phyloP scores from a whole-genome alignment of 2,329 filamentous ascomycete genomes.

The Botrytis tulipae region DNA sequence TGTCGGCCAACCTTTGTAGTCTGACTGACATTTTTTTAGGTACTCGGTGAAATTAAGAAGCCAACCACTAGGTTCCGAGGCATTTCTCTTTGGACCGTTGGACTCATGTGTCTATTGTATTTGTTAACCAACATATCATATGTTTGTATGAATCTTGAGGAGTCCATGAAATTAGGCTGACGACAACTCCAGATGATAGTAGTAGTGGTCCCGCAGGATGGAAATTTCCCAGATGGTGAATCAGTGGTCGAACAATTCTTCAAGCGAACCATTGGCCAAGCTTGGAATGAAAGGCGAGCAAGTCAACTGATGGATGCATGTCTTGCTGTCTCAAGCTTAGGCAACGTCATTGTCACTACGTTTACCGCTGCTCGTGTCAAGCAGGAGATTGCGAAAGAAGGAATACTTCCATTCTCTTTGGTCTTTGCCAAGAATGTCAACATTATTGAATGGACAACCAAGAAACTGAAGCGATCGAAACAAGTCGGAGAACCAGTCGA shows the following conservation, averaged over 20 bases:
- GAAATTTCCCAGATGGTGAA: background rate
- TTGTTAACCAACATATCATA: constrained; percentile 43
- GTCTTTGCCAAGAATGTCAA: constrained; percentile 48
- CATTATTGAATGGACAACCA: constrained; percentile 32
- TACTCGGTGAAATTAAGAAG: constrained; percentile 24
- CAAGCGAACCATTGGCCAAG: constrained; percentile 36
- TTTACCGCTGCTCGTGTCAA: constrained; percentile 56
- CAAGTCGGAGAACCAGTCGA: constrained; percentile 29
- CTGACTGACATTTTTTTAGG: constrained; percentile 42
- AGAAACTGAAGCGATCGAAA: constrained; percentile 23
- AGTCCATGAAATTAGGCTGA: background rate
- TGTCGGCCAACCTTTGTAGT: background rate
- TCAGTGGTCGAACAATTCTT: constrained; percentile 41
- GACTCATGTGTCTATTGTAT: constrained; percentile 39
- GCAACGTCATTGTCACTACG: constrained; percentile 54
- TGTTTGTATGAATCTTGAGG: constrained; percentile 39
- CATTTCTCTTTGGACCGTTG: constrained; percentile 27
- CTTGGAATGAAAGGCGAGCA: constrained; percentile 30
- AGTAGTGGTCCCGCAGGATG: constrained; percentile 17
- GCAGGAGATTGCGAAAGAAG: constrained; percentile 60
- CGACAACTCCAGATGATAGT: constrained; percentile 31
- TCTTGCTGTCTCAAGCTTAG: constrained; percentile 49
- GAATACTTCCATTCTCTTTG: constrained; percentile 45
- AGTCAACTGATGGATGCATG: constrained; percentile 46
- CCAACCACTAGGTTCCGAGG: constrained; percentile 33